Evolutionary conservation across 2,329 filamentous ascomycete genomes (phyloP).

Genomic region (Colletotrichum abscissum): DNA sequence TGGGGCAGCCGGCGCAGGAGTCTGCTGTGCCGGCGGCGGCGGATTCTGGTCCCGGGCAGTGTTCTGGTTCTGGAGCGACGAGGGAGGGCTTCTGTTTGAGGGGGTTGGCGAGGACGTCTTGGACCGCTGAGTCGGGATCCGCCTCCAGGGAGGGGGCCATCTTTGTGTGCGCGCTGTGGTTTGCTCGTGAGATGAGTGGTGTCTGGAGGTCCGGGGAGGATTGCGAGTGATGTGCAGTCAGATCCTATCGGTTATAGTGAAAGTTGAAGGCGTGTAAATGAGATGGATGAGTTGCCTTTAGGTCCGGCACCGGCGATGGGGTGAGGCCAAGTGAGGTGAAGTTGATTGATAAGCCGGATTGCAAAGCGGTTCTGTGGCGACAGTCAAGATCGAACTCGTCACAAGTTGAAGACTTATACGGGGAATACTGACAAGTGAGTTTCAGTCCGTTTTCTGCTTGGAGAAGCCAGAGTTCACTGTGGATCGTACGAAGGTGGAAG

Average conservation of each 20-base stretch:
- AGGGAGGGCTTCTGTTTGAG: constrained; percentile 84
- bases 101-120: constrained; percentile 80
- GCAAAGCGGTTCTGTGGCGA: neutral
- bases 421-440: neutral
- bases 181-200: neutral
- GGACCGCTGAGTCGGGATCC: constrained; percentile 74
- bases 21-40: constrained; percentile 77
- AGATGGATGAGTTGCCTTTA: neutral
- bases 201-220: too few relatives aligned
- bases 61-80: constrained; percentile 94
- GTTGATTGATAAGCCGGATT: constrained; percentile 34
- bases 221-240: neutral
- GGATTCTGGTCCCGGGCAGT: constrained; percentile 92
- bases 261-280: too few relatives aligned
- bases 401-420: neutral
- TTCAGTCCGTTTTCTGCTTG: neutral
- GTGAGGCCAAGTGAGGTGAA: constrained; percentile 8
- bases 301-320: constrained; percentile 25
- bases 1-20: constrained; percentile 94
- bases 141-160: constrained; percentile 90
- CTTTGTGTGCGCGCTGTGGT: constrained; percentile 25
- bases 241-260: neutral
- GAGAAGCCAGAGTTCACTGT: neutral
- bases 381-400: neutral
- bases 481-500: too few relatives aligned